These are phyloP conservation scores for Trifolium repens DNA, from an alignment of 306 rosid genomes.

Conservation along the genomic window DNA sequence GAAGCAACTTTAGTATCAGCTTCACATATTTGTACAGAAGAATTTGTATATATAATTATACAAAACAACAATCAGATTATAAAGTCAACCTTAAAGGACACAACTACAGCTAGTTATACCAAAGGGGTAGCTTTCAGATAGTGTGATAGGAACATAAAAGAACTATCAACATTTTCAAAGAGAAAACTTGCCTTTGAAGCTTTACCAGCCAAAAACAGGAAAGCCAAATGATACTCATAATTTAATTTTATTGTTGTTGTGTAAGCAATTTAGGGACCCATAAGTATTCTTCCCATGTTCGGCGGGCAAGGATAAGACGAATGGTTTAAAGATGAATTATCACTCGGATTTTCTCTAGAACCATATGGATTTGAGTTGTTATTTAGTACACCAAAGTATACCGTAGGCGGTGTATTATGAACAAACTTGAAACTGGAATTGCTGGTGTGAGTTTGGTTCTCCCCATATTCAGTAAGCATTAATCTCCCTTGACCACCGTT, in stretches of 20 bases:
- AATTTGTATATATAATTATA: conserved; percentile 62
- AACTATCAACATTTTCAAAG: conserved; percentile 41
- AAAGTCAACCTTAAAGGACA: conserved; percentile 49
- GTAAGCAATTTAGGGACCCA: conserved; percentile 71
- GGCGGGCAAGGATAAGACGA: conserved; percentile 74
- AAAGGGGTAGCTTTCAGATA: conserved; percentile 49
- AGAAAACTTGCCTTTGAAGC: conserved; percentile 41
- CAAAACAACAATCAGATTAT: conserved; percentile 53
- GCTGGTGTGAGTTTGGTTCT: conserved; percentile 51
- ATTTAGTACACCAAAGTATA: conserved; percentile 68
- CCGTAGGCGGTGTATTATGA: conserved; percentile 53
- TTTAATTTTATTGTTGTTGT: conserved; percentile 33
- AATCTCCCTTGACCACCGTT: conserved; percentile 60
- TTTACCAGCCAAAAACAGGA: conserved; percentile 48
- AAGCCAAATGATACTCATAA: conserved; percentile 37
- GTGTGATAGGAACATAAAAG: conserved; percentile 40
- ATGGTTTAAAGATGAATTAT: conserved; percentile 61
- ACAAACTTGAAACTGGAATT: conserved; percentile 66
- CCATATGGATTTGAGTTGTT: conserved; percentile 67
- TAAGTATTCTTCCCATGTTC: conserved; percentile 83
- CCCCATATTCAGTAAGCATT: conserved; percentile 53
- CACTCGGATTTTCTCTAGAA: conserved; percentile 71
- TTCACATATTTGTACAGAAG: conserved; percentile 75
- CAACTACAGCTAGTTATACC: conserved; percentile 42
- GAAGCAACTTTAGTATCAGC: conserved; percentile 57